Evolutionary conservation across 202 grass and related monocot species (phyloP), one percentile per base, ranked within the genome.

Genomic region (Alloteropsis angusta): DNA sequence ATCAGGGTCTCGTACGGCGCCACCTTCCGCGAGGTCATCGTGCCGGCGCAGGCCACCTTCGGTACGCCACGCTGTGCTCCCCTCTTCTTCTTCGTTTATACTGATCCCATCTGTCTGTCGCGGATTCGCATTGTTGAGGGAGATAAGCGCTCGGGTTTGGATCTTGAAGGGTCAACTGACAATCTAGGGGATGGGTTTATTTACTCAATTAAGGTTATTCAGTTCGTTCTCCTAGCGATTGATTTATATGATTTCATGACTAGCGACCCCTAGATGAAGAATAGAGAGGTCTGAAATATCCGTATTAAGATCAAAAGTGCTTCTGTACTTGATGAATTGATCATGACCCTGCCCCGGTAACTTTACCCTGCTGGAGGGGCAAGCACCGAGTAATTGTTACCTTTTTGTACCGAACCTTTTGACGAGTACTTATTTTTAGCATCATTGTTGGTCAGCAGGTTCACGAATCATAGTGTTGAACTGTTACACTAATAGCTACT

Each of bases 41-140:
- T 93, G 54, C 92, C 88, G 3, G 83, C 86, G 55, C 86, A 96
- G 76, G 88, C 90, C 58, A 88, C 94, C 73, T 90, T 97, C 81
- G 94, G 94, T 97, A 87, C 22, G 60, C 21, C 85, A 87, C 22
- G 60, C 21, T 87, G 78, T 4, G 45, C 17, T 5, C n/a, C 46
- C 41, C 14, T 18, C 2, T 37, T 78, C 22, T 10, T 18, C 2
- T 37, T 78, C 22, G 34, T 69, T 26, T 67, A 5, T 67, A 5
- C 23, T 46, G 48, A 34, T 70, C 22, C 9, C 25, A 8, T 39
- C 11, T 28, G 35, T 21, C 5, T 37, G 9, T 28, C 45, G 43
- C 7, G 0, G 50, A 18, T 65, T 38, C 19, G 45, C 26, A 7
- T 68, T 45, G 55, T 9, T 56, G 36, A 15, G 23, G 47, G n/a